These are phyloP conservation scores for Cicer chorassanicum DNA, from an alignment of 306 rosid species.

Conservation along the genomic window DNA sequence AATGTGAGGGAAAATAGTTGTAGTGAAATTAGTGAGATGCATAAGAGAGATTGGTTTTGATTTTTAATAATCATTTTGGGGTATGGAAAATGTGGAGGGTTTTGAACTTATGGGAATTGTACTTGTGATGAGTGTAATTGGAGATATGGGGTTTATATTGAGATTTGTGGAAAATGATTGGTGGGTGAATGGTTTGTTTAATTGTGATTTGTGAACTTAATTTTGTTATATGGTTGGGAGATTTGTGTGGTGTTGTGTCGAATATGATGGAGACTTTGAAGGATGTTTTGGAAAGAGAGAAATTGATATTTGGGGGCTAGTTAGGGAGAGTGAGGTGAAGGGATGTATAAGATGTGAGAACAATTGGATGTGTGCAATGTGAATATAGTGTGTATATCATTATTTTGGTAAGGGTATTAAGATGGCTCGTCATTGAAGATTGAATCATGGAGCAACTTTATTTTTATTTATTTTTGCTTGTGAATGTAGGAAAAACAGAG, in stretches of 20 bases:
- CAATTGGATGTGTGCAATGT: conserved; percentile 13
- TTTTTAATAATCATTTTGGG: conserved; percentile 34
- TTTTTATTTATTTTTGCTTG: conserved; percentile 43
- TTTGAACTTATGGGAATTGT: background rate
- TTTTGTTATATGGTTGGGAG: conserved; percentile 25
- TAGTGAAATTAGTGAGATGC: conserved; percentile 33
- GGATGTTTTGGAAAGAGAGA: conserved; percentile 43
- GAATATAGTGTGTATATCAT: conserved; percentile 3
- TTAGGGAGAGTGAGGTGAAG: conserved; percentile 40
- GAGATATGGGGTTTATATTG: conserved; percentile 45
- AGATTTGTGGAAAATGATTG: conserved; percentile 23
- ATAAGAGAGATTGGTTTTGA: conserved; percentile 41
- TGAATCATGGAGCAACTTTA: conserved; percentile 40
- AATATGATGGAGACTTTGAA: conserved; percentile 38
- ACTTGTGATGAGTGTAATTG: conserved; percentile 26
- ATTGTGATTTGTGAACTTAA: conserved; percentile 40
- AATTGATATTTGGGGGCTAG: conserved; percentile 50
- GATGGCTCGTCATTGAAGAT: conserved; percentile 44
- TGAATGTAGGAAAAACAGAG: conserved; percentile 44
- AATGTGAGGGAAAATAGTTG: conserved; percentile 31
- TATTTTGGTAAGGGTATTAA: conserved; percentile 13
- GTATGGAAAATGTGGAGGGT: background rate
- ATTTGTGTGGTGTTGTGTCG: conserved; percentile 47
- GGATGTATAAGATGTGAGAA: background rate
- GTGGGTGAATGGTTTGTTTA: conserved; percentile 45